Base-by-base conservation (phyloP, 2,329 filamentous ascomycete genomes). In the Alternaria sp. region DNA sequence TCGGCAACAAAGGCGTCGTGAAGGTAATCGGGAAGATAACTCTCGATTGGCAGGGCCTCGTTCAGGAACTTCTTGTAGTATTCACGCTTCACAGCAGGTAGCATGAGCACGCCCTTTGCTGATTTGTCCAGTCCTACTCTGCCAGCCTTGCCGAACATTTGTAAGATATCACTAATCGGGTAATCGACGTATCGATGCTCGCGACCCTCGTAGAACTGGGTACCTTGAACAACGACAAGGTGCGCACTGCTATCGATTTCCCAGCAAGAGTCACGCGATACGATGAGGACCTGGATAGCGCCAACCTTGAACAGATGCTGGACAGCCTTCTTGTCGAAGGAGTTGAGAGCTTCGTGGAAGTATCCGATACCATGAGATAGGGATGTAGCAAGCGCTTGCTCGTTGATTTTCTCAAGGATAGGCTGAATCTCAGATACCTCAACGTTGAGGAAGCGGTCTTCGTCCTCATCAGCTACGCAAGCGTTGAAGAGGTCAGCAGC, bases 31-130 rank as follows among this genome's bases (percentile, higher is more conserved):
- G 96, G 91, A 31, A 99, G 84, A 75, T 97, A 93, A 65, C 92
- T 97, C 80, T 99, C 95, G 24, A 99, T 92, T 0, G 95, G 95
- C 40, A 99, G 83, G 21, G 95, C 95, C 77, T 99, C 96, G 69
- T 95, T 94, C 65, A 99, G 81, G 82, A 99, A 99, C 80, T 99
- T 99, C 81, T 95, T 96, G 85, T 98, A 99, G 79, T 97, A 99
- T 63, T 97, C 93, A 36, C 95, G 89, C 84, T 96, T 97, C 46
- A 96, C 92, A 17, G 91, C 89, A 3, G 94, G 93, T 10, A 97
- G 87, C 95, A 99, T 98, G 42, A 99, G 84, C n/a, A 99, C 92
- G 67, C 94, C 96, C 61, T 91, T 92, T 44, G 91, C 90, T 56
- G 90, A 86, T 56, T 91, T 92, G 70, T 97, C 93, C 72, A 88